phyloP scores from a whole-genome alignment of 495 filamentous ascomycete species.

The Penicillium longicatenatum region DNA sequence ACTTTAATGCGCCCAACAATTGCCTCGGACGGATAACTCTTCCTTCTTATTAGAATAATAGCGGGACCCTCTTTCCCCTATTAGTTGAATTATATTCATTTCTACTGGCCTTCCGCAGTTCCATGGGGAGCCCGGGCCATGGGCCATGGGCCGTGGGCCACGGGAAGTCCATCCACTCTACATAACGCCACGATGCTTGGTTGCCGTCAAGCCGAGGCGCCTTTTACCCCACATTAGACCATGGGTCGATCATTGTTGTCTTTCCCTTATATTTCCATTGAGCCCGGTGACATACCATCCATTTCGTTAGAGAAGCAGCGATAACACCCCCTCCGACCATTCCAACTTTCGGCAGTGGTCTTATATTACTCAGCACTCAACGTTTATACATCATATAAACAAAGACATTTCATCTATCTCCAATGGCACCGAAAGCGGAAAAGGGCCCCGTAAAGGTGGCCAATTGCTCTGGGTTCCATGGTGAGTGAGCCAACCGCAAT shows the following conservation, averaged over 20 bases:
- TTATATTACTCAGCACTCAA: background rate
- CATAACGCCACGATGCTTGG: background rate
- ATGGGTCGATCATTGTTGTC: background rate
- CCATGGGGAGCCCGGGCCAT: background rate
- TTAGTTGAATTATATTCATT: background rate
- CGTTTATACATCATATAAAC: background rate
- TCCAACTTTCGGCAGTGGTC: no score
- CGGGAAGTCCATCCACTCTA: background rate
- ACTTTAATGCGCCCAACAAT: background rate
- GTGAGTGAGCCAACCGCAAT: slow-evolving; percentile 18
- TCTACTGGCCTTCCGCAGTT: background rate
- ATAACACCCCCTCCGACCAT: background rate
- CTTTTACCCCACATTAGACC: background rate
- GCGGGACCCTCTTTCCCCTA: background rate
- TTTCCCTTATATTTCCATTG: background rate
- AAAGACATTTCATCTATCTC: background rate
- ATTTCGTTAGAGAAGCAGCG: background rate
- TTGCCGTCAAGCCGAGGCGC: background rate
- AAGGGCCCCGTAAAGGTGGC: slow-evolving; percentile 46
- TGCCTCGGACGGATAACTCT: background rate
- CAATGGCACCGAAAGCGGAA: slow-evolving; percentile 18
- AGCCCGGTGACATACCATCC: background rate
- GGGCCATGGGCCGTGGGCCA: background rate
- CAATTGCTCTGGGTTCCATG: slow-evolving; percentile 51
- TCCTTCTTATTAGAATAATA: background rate